Conservation (phyloP, 345 rosid species). For the Bruguiera sexangula region DNA sequence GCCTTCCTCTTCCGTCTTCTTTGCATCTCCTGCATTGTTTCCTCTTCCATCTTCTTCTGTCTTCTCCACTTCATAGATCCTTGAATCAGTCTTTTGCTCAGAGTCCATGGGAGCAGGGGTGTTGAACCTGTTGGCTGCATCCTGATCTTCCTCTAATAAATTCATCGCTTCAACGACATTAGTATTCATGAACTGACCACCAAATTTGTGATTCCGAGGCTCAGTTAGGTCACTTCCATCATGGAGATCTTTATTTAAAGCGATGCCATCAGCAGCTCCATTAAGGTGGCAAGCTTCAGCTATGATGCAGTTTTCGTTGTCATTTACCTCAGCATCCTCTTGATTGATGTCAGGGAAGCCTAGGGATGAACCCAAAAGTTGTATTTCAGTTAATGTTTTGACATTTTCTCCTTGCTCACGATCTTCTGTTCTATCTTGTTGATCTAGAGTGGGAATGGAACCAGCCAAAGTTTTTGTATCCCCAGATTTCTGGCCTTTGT, state of each 20-base stretch:
- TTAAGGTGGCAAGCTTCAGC: background rate
- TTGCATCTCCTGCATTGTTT: constrained; percentile 22
- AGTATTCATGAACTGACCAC: background rate
- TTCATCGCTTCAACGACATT: constrained; percentile 16
- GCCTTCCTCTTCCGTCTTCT: constrained; percentile 25
- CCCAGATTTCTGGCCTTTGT: background rate
- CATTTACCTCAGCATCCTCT: constrained; percentile 12
- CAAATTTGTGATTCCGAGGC: constrained; percentile 8
- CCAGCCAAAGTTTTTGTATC: constrained; percentile 16
- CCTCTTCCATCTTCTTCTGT: constrained; percentile 20
- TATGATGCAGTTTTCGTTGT: constrained; percentile 1
- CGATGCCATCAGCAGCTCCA: constrained; percentile 2
- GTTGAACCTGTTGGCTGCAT: constrained; percentile 16
- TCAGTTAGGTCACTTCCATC: constrained; percentile 11
- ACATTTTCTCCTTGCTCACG: constrained; percentile 4
- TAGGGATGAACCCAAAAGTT: constrained; percentile 3
- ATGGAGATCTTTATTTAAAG: constrained; percentile 5
- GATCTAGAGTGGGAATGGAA: background rate
- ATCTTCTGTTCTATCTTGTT: constrained; percentile 14
- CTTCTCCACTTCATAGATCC: background rate
- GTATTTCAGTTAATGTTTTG: constrained; percentile 9
- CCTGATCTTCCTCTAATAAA: constrained; percentile 19
- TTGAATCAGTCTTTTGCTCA: constrained; percentile 25
- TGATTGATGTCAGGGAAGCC: constrained; percentile 4
- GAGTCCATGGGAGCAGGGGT: constrained; percentile 11